Conservation (phyloP, 139 green algal genomes). For the Trebouxia sp. region DNA sequence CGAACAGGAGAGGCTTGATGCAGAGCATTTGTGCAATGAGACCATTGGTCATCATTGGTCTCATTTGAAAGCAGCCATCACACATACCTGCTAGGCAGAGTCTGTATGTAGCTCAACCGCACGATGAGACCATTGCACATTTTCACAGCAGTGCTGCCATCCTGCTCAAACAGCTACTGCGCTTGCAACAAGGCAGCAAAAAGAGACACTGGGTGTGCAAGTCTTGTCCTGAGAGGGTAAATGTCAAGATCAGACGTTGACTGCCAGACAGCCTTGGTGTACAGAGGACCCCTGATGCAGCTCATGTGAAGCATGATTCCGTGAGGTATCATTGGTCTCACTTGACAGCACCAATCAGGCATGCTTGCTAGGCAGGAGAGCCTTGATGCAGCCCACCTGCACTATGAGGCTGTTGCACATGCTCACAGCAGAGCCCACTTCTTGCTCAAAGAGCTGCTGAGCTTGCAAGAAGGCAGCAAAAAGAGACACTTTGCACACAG, state of each 20-base stretch:
- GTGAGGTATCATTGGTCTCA: neutral
- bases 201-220: neutral
- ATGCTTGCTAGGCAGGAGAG: too few relatives aligned
- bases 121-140: conserved; percentile 39
- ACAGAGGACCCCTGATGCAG: neutral
- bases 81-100: too few relatives aligned
- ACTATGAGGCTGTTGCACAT: conserved; percentile 39
- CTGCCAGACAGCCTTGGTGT: too few relatives aligned
- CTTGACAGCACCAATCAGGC: neutral
- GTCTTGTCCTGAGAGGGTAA: neutral
- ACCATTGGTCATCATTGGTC: neutral
- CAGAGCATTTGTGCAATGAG: neutral
- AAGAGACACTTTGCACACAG: neutral
- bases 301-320: neutral
- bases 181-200: conserved; percentile 29
- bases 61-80: neutral
- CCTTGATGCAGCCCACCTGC: neutral
- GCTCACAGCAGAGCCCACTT: conserved; percentile 33
- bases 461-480: conserved; percentile 29
- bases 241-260: neutral
- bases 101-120: too few relatives aligned
- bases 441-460: conserved; percentile 11
- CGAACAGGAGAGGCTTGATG: neutral
- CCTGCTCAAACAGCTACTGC: conserved; percentile 13
- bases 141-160: conserved; percentile 33